Evolutionary conservation across 2,329 filamentous ascomycete genomes (phyloP), one percentile per base, ranked within the genome.

Genomic region (Emergomyces orientalis): DNA sequence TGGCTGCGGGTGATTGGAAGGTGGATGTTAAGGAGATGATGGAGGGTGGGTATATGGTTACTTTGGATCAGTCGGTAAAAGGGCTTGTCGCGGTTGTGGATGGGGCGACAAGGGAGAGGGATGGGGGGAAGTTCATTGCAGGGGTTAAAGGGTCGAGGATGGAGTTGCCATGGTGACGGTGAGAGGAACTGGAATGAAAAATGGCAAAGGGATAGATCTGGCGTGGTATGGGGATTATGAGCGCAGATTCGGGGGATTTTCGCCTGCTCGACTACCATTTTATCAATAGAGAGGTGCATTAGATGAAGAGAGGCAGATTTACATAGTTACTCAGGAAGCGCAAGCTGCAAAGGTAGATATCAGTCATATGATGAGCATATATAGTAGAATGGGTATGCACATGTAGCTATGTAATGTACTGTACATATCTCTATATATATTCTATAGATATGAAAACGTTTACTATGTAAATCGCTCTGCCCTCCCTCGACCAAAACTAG

Each of bases 71-170:
- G 0, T 75, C 74, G 25, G 72, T 74, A 0, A 43, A 59, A 34
- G 72, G 72, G 0, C 70, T 77, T 58, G 63, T 79, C 0, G 54
- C 68, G 14, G 64, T 78, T 0, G 72, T 78, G 47, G 77, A 79
- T 39, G 67, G 64, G 2, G 74, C 75, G 2, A 75, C 69, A 0
- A 65, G 72, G 19, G 74, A 75, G 30, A 71, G 58, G 1, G 60
- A 63, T 0, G 72, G 71, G 0, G 75, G 75, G 13, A 74, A 72
- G 62, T 76, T 77, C 45, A 43, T 76, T 1, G 71, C 67, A 3
- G 67, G 71, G n/a, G 14, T 30, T 30, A 69, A 68, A 8, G 74
- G 74, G 0, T 47, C 43, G 9, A 54, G 74, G 41, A 14, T 39
- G n/a, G 66, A 69, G 17, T n/a, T 76, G 14, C 62, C 67, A 3